Conservation (phyloP, 2,329 filamentous ascomycete species). For the Venturia effusa region DNA sequence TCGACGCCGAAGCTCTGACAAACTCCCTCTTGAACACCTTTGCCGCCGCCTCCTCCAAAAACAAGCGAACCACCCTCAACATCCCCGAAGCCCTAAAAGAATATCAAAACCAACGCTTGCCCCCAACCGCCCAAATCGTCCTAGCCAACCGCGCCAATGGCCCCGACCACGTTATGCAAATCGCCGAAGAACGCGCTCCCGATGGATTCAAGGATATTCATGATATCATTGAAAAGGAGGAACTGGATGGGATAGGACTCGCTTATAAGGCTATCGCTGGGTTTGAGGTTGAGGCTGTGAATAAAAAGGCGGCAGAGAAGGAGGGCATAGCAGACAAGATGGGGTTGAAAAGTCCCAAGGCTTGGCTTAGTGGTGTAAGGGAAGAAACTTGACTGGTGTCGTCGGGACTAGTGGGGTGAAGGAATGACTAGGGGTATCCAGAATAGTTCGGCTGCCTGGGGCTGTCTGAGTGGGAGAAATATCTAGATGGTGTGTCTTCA, state of each 20-base stretch:
- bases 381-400: not conserved
- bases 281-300: slow-evolving; percentile 36
- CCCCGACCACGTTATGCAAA: slow-evolving; percentile 35
- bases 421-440: not conserved
- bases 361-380: slow-evolving; percentile 12
- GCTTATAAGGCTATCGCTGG: slow-evolving; percentile 32
- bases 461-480: too few species aligned
- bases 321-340: slow-evolving; percentile 18
- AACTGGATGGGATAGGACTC: slow-evolving; percentile 28
- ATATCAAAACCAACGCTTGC: slow-evolving; percentile 31
- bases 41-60: not conserved
- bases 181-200: slow-evolving; percentile 34
- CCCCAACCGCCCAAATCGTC: slow-evolving; percentile 34
- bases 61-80: slow-evolving; percentile 11
- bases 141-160: slow-evolving; percentile 37
- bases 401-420: not conserved
- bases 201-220: slow-evolving; percentile 31
- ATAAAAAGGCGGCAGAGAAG: slow-evolving; percentile 28
- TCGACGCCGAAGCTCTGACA: slow-evolving; percentile 32
- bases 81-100: slow-evolving; percentile 24
- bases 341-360: slow-evolving; percentile 16
- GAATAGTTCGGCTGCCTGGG: too few species aligned
- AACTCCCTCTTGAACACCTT: slow-evolving; percentile 21
- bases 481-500: too few species aligned
- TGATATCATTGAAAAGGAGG: slow-evolving; percentile 29